A percentile compares a stretch with the other conserved stretches of the same genome.
Evolutionary conservation across 2,329 filamentous ascomycete genomes (phyloP).

Genomic region (Grosmannia serpens): DNA sequence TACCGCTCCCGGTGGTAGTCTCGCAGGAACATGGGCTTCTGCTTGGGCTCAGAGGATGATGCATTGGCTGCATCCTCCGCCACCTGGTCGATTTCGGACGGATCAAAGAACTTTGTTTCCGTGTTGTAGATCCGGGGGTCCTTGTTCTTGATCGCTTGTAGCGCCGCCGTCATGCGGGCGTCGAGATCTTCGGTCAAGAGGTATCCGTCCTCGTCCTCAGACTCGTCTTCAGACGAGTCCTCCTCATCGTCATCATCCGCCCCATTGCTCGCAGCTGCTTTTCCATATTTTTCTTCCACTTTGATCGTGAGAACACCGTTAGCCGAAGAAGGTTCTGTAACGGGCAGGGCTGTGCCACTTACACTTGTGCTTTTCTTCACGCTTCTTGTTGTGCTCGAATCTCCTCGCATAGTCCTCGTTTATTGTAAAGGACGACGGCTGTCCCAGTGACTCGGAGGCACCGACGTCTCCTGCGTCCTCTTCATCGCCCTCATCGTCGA

Average conservation of each 20-base stretch:
- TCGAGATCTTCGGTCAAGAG: slow-evolving; percentile 79
- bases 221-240: slow-evolving; percentile 57
- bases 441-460: slow-evolving; percentile 18
- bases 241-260: slow-evolving; percentile 33
- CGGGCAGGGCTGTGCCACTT: slow-evolving; percentile 17
- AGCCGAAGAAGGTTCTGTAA: neutral
- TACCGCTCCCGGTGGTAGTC: slow-evolving; percentile 91
- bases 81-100: slow-evolving; percentile 42
- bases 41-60: slow-evolving; percentile 42
- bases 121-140: slow-evolving; percentile 86
- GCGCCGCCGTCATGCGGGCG: slow-evolving; percentile 72
- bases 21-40: slow-evolving; percentile 73
- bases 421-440: slow-evolving; percentile 51
- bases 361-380: slow-evolving; percentile 70
- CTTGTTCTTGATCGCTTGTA: slow-evolving; percentile 79
- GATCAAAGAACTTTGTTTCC: slow-evolving; percentile 61
- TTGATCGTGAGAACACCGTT: slow-evolving; percentile 11
- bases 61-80: slow-evolving; percentile 15
- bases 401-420: slow-evolving; percentile 82
- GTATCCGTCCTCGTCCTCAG: slow-evolving; percentile 83
- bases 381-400: slow-evolving; percentile 96
- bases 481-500: slow-evolving; percentile 41
- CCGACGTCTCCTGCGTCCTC: slow-evolving; percentile 21
- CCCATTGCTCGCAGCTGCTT: slow-evolving; percentile 30
- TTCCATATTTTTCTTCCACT: slow-evolving; percentile 80